A percentile compares a stretch with the other conserved stretches of the same genome.
These are phyloP conservation scores for Saccharomycopsis olivae DNA, from an alignment of 805 yeast genomes.

Conservation along the genomic window DNA sequence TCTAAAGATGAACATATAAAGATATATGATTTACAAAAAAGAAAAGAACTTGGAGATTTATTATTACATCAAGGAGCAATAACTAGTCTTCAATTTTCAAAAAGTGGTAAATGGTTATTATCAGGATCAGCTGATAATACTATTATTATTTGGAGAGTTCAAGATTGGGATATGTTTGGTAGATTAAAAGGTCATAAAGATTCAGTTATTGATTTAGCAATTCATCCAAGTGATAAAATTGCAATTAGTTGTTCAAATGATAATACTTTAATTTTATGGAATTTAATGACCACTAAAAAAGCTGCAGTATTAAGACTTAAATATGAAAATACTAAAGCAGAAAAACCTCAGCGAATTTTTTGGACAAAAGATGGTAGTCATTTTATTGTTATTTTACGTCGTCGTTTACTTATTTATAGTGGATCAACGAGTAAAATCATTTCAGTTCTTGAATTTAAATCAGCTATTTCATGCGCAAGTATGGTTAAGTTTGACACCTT, in stretches of 20 bases:
- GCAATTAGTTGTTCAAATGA: conserved; percentile 87
- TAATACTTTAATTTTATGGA: conserved; percentile 81
- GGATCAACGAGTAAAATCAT: conserved; percentile 52
- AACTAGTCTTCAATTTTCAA: conserved; percentile 63
- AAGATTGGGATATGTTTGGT: conserved; percentile 93
- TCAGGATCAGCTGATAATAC: conserved; percentile 89
- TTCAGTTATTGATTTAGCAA: conserved; percentile 73
- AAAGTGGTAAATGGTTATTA: conserved; percentile 74
- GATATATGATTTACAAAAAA: conserved; percentile 84
- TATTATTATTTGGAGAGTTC: conserved; percentile 85
- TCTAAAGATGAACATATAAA: conserved; percentile 93
- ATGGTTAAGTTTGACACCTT: conserved; percentile 33
- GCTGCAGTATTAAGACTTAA: conserved; percentile 74
- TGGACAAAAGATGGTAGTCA: conserved; percentile 63
- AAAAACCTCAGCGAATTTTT: conserved; percentile 51
- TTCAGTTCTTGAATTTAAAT: conserved; percentile 38
- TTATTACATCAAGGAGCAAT: conserved; percentile 85
- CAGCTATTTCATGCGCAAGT: conserved; percentile 61
- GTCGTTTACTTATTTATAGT: conserved; percentile 53
- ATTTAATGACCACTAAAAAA: conserved; percentile 90
- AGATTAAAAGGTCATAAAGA: conserved; percentile 81
- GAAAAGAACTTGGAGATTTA: conserved; percentile 88
- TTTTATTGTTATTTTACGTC: conserved; percentile 67
- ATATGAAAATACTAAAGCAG: conserved; percentile 44
- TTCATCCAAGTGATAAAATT: conserved; percentile 83